Base-by-base conservation (phyloP, 1,284 basidiomycete species). In the Austropuccinia psidii region DNA sequence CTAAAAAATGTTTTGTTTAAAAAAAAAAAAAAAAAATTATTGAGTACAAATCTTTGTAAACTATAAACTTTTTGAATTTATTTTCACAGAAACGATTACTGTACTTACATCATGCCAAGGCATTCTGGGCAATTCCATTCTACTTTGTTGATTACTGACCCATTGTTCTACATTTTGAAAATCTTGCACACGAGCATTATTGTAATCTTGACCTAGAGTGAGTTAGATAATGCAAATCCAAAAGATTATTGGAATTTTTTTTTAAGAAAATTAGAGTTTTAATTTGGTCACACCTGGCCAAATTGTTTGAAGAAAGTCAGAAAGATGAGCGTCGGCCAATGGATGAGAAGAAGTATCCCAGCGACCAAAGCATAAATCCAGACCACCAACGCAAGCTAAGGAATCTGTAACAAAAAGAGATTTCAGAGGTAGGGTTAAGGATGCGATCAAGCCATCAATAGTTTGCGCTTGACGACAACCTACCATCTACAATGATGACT, bases 281-380 rank as follows among this genome's bases (percentile, higher is more conserved):
- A 57, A 57, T 24, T 3, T 57, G 54, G 21, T 27, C 24, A 9
- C 41, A 1, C 94, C 94, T 0, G 93, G 90, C 83, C 94, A 97
- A 37, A 97, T 83, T 0, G 90, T 91, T 65, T 84, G 84, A 43
- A 84, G 82, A 78, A 93, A 93, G 78, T 93, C 84, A 1, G 90
- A 90, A 0, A 91, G 91, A 79, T 96, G 93, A 9, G 87, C 90
- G 79, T 97, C 93, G 4, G 93, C 89, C 43, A 95, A 85, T 1
- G 91, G 91, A 78, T 79, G 84, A 80, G 73, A 73, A 77, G 89
- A 86, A 0, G 89, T 92, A 81, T 97, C 94, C 93, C 93, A 98
- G 39, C 94, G 88, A 6, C 94, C 94, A 78, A 93, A 94, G 82
- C 93, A 96, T 21, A 94, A 85, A 79, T 96, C 93, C 21, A 95